Evolutionary conservation across 352 stramenopile genomes (phyloP).

Genomic region (Globisporangium abappressorium): DNA sequence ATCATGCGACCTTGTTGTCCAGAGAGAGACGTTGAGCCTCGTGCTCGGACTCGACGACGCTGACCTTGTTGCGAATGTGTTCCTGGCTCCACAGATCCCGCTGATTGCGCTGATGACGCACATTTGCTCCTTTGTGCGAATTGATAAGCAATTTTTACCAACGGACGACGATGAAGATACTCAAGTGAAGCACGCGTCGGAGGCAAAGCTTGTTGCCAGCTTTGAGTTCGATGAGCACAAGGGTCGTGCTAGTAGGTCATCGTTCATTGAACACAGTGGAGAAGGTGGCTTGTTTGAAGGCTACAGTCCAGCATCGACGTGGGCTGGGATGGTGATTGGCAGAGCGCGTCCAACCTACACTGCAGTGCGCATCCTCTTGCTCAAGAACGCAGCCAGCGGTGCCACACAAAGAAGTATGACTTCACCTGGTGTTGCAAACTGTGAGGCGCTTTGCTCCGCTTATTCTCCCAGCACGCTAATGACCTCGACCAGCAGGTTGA

Average conservation of each 20-base stretch:
- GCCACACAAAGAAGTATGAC: slow-evolving; percentile 5
- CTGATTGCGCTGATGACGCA: slow-evolving; percentile 29
- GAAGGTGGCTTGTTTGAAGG: neutral
- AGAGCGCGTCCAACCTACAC: slow-evolving; percentile 4
- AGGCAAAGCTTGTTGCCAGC: slow-evolving; percentile 6
- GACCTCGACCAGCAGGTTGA: slow-evolving; percentile 10
- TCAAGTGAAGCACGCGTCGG: slow-evolving; percentile 2
- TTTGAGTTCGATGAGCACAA: slow-evolving; percentile 14
- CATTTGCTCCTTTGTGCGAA: slow-evolving; percentile 39
- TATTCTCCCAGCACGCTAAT: slow-evolving; percentile 24
- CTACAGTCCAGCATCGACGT: neutral
- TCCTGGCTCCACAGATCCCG: slow-evolving; percentile 11
- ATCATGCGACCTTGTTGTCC: slow-evolving; percentile 19
- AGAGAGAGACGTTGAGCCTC: slow-evolving; percentile 9
- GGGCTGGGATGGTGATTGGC: slow-evolving; percentile 14
- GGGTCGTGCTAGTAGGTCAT: neutral
- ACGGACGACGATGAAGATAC: neutral
- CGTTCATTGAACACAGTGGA: neutral
- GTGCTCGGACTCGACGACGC: slow-evolving; percentile 19
- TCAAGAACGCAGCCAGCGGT: slow-evolving; percentile 8
- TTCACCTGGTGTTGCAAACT: slow-evolving; percentile 8
- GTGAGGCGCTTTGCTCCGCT: slow-evolving; percentile 19
- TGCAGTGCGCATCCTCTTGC: slow-evolving; percentile 14
- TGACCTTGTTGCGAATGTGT: neutral
- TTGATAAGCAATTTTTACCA: slow-evolving; percentile 12